phyloP scores from a whole-genome alignment of 768 basidiomycete species.

The Suillus lakei region DNA sequence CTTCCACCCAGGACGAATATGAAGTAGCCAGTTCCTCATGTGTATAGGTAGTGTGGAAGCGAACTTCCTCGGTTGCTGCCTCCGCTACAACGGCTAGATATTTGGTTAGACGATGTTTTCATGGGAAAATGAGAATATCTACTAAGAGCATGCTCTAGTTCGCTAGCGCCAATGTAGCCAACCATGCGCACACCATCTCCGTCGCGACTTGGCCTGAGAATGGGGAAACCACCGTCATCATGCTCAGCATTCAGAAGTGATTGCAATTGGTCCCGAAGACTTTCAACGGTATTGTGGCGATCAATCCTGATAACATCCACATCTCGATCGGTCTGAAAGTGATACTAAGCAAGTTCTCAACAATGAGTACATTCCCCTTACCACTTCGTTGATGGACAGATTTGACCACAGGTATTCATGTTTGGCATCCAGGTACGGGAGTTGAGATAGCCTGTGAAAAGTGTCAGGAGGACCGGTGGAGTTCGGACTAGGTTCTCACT shows the following conservation, averaged over 20 bases:
- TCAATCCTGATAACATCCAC: conserved; percentile 77
- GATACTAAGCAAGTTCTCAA: not conserved
- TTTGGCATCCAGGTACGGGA: conserved; percentile 93
- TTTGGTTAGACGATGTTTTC: conserved; percentile 7
- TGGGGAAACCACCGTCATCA: conserved; percentile 87
- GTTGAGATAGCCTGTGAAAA: conserved; percentile 63
- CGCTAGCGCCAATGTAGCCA: conserved; percentile 91
- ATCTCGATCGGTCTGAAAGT: conserved; percentile 62
- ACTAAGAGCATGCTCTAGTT: conserved; percentile 94
- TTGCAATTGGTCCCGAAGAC: conserved; percentile 72
- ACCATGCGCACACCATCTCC: conserved; percentile 64
- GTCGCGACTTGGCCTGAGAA: conserved; percentile 58
- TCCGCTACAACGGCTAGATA: conserved; percentile 75
- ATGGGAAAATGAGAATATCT: conserved; percentile 32
- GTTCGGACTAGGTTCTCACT: conserved; percentile 43
- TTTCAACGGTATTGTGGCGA: conserved; percentile 74
- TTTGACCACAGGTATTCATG: conserved; percentile 88
- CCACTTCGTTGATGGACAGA: conserved; percentile 77
- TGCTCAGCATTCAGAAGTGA: conserved; percentile 59
- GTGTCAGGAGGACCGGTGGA: not conserved
- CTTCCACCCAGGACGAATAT: conserved; percentile 62
- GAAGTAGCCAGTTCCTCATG: conserved; percentile 56
- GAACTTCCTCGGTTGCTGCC: conserved; percentile 66
- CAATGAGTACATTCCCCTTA: conserved; percentile 40
- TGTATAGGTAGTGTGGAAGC: conserved; percentile 58